Percentiles rank a stretch among this genome's conserved stretches.
Evolutionary conservation across 495 filamentous ascomycete genomes (phyloP).

Genomic region (Penicillium tannophilum): DNA sequence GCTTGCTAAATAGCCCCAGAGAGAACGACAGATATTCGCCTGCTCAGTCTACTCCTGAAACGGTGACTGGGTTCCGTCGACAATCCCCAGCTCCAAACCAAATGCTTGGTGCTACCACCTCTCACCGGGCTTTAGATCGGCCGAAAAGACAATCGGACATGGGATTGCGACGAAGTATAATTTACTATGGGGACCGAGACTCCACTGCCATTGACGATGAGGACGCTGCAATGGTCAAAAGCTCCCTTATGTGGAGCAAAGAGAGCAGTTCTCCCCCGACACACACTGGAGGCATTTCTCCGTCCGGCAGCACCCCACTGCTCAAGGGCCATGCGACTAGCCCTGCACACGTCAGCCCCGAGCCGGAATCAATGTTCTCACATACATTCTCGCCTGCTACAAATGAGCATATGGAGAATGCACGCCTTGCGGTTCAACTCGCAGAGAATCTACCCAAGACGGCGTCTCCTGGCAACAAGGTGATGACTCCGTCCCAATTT

Average conservation of each 20-base stretch:
- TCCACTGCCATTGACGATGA: slow-evolving; percentile 61
- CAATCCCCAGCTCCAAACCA: slow-evolving; percentile 28
- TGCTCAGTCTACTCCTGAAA: slow-evolving; percentile 14
- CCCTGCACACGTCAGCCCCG: slow-evolving; percentile 18
- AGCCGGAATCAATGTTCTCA: slow-evolving; percentile 24
- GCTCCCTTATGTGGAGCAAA: slow-evolving; percentile 54
- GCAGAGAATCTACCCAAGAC: slow-evolving; percentile 43
- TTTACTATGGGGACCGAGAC: slow-evolving; percentile 46
- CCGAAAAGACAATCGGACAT: slow-evolving; percentile 33
- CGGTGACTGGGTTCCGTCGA: slow-evolving; percentile 18
- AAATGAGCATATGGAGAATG: slow-evolving; percentile 52
- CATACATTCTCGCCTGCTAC: slow-evolving; percentile 28
- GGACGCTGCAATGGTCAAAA: slow-evolving; percentile 65
- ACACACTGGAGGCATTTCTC: slow-evolving; percentile 26
- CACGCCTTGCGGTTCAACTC: slow-evolving; percentile 55
- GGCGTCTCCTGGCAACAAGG: slow-evolving; percentile 59
- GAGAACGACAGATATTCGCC: slow-evolving; percentile 9
- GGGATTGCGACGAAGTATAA: slow-evolving; percentile 51
- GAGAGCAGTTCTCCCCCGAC: slow-evolving; percentile 36
- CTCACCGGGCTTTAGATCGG: slow-evolving; percentile 41
- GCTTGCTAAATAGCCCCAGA: slow-evolving; percentile 48
- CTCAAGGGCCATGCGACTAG: slow-evolving; percentile 36
- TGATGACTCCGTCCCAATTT: slow-evolving; percentile 89
- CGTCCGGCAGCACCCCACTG: slow-evolving; percentile 49
- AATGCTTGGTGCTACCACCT: slow-evolving; percentile 32